Evolutionary conservation across 2,329 filamentous ascomycete species (phyloP), one percentile per base, ranked within the genome.

Genomic region (Boeremia exigua): DNA sequence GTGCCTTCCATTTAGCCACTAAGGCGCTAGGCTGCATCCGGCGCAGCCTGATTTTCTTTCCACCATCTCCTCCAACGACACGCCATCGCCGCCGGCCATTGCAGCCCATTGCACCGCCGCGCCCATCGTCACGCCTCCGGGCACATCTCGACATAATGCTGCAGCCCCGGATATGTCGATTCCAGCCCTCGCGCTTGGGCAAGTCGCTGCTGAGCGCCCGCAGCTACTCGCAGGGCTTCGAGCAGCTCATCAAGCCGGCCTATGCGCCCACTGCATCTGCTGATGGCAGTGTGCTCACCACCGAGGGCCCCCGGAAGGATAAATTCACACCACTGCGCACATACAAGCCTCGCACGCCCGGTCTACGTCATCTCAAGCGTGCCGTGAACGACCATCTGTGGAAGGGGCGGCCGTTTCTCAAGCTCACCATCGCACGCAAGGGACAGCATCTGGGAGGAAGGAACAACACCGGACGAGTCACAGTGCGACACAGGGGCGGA

Each of bases 331-430:
- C 78, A 29, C 75, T 98, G 75, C 88, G 91, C 68, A 95, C 90
- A 49, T 99, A 97, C 78, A 98, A 91, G 76, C 95, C 95, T 32
- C 88, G 92, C 68, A 97, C 95, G 0, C 94, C 94, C 11, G 95
- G 95, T 84, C 78, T 96, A 56, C 88, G 95, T 70, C 95, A 99
- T 84, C 81, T 99, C 63, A 90, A 89, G 75, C 86, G 95, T 38
- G 92, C 95, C 12, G 88, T 97, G 78, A 98, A 98, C 78, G 92
- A 97, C 70, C 95, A 99, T 77, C 81, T 99, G 40, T 98, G 92
- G 92, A 97, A 96, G 78, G 95, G 95, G 55, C 84, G 92, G 53
- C 91, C 95, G 0, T 87, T 89, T 64, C 82, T 91, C 30, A 86
- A 88, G 46, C 83, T 99, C 75, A 99, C 96, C 10, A 91, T 92